Conservation (phyloP, 768 basidiomycete genomes). For the Naganishia antarctica region DNA sequence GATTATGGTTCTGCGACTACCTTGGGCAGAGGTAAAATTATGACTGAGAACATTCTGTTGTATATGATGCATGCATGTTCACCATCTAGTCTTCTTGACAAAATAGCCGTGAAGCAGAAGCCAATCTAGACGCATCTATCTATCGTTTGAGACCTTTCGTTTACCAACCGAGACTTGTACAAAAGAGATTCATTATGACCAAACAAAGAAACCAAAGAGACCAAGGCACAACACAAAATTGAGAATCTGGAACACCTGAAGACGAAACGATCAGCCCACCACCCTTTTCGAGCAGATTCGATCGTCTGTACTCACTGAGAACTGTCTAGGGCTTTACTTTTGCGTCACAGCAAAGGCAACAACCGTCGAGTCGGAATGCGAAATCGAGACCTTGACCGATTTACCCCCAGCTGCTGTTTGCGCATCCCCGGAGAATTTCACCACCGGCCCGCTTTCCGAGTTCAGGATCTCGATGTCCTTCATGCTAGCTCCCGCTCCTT, state of each 20-base stretch:
- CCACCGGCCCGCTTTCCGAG: conserved; percentile 61
- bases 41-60: not conserved
- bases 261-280: not conserved
- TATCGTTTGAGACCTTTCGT: conserved; percentile 17
- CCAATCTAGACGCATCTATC: conserved; percentile 15
- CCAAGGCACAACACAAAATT: not conserved
- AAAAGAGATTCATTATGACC: conserved; percentile 15
- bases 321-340: too few relatives aligned
- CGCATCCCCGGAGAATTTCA: conserved; percentile 57
- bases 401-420: conserved; percentile 65
- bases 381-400: conserved; percentile 78
- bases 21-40: not conserved
- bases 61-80: conserved; percentile 19
- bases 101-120: conserved; percentile 2
- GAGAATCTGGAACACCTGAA: not conserved
- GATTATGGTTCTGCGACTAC: conserved; percentile 61
- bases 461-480: conserved; percentile 94
- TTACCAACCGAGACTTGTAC: conserved; percentile 13
- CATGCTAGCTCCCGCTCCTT: conserved; percentile 91
- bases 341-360: conserved; percentile 47
- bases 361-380: conserved; percentile 78
- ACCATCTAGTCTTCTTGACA: conserved; percentile 12
- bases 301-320: not conserved
- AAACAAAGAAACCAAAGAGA: conserved; percentile 16
- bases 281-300: too few relatives aligned